Conservation (phyloP, 2,329 filamentous ascomycete genomes). For the Pyricularia sp. region DNA sequence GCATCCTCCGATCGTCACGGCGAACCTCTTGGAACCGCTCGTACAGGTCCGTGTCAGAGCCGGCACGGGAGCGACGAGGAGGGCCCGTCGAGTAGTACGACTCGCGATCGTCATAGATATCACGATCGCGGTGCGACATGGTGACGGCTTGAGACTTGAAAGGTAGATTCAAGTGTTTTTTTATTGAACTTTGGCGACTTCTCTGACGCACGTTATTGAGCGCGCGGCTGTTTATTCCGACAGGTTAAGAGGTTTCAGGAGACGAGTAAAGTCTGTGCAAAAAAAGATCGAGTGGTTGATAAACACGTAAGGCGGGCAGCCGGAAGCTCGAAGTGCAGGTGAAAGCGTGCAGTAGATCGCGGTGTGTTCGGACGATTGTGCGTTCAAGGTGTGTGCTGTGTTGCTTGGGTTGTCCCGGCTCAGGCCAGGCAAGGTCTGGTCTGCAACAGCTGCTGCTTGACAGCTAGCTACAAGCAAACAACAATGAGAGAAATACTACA, state of each 20-base stretch:
- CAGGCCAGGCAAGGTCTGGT: not conserved
- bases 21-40: conserved; percentile 5
- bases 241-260: not conserved
- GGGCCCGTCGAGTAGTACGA: conserved; percentile 4
- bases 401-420: not conserved
- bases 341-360: not conserved
- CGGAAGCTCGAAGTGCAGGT: not conserved
- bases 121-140: conserved; percentile 2
- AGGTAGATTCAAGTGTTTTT: not conserved
- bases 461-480: not conserved
- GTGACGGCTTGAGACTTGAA: not conserved
- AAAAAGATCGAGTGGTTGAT: not conserved
- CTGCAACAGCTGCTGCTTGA: not conserved
- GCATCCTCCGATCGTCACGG: conserved; percentile 5
- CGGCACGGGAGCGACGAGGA: not conserved
- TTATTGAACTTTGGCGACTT: not conserved
- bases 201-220: not conserved
- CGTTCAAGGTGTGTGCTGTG: not conserved
- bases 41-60: conserved; percentile 1
- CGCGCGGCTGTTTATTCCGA: not conserved
- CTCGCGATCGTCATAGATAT: conserved; percentile 5
- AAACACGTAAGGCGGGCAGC: not conserved
- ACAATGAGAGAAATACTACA: not conserved
- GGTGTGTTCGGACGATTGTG: not conserved
- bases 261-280: not conserved